Base-by-base conservation (phyloP, 1,139 yeast species). In the Debaryomycetaceae sp. region DNA sequence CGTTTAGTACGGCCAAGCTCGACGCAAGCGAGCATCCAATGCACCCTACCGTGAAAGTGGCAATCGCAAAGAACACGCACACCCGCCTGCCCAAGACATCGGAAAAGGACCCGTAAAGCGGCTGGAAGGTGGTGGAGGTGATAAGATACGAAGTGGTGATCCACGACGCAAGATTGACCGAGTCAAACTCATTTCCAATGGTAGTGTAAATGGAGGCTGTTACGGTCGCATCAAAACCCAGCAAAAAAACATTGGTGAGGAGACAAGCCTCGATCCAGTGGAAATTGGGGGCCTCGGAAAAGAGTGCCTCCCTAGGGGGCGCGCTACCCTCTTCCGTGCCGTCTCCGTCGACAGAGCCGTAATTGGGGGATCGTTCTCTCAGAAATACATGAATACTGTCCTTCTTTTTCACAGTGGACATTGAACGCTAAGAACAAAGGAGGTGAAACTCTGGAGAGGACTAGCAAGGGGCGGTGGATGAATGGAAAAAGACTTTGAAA, bases 1-100 rank as follows among this genome's bases (percentile, higher is more conserved):
- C 10, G 33, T 43, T 43, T 15, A 47, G 32, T 4, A 29, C 19
- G 5, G 29, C 16, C 44, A 59, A 42, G 46, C 37, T 40, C 2
- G 44, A 33, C 4, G 50, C 35, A 10, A 40, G 4, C 13, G 38
- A 39, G 34, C 65, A 59, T 2, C 60, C 60, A 27, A 56, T 37
- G 39, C 65, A 64, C 4, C 70, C 66, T 8, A 40, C 14, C 4
- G 45, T 43, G 34, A 53, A 53, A 10, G 40, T 31, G 3, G 35
- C 28, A 25, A 46, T 42, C 4, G 58, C 54, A 38, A 52, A 51
- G 18, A 46, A 37, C 10, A 50, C 41, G 38, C 56, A 51, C 11
- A 31, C 32, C 36, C 68, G 67, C 31, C 82, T 48, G 1, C 79
- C 79, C 23, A 73, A 55, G n/a, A 75, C 56, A 39, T 73, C 79